Base-by-base conservation (phyloP, 1,139 yeast genomes). In the Taphrina communis region DNA sequence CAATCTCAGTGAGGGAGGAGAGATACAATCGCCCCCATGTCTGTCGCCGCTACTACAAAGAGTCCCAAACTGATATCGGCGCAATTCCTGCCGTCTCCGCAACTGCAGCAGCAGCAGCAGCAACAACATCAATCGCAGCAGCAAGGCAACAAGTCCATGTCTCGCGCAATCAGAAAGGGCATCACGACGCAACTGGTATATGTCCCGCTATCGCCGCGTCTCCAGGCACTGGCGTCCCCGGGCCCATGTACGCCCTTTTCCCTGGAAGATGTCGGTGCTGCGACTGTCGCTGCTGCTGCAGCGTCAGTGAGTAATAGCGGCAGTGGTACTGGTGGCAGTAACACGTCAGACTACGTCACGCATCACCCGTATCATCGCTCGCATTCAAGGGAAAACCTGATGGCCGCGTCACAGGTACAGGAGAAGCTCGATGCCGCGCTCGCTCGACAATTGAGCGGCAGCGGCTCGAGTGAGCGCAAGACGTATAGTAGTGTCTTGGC, bases 221-320 rank as follows among this genome's bases (percentile, higher is more conserved):
- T 58, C 7, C 62, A 58, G 53, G 62, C 62, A 4, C 62, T 58
- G 25, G 62, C 62, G 11, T 25, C 42, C 1, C 62, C 62, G 9
- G 62, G 62, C 17, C 62, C 62, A 42, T 58, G 62, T 17, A 58
- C 62, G 14, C 62, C 62, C 52, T 44, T 58, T 21, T 42, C 39
- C n/a, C 41, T 58, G 31, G 62, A 58, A n/a, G 62, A 58, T 2
- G 46, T 39, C 11, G 31, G 31, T 2, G 31, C 31, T 4, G 31
- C 31, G 2, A 4, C 31, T 25, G 31, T 4, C 31, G 31, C 31
- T 4, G 31, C 31, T 25, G 31, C 31, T 25, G 31, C 31, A 4
- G 31, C 31, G 31, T 17, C 17, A 17, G 17, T 17, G 17, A 17
- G 17, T 17, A 17, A 17, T 17, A 17, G 17, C 17, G 17, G 17